Evolutionary conservation across 495 filamentous ascomycete species (phyloP).

Genomic region (Penicillium lividum): DNA sequence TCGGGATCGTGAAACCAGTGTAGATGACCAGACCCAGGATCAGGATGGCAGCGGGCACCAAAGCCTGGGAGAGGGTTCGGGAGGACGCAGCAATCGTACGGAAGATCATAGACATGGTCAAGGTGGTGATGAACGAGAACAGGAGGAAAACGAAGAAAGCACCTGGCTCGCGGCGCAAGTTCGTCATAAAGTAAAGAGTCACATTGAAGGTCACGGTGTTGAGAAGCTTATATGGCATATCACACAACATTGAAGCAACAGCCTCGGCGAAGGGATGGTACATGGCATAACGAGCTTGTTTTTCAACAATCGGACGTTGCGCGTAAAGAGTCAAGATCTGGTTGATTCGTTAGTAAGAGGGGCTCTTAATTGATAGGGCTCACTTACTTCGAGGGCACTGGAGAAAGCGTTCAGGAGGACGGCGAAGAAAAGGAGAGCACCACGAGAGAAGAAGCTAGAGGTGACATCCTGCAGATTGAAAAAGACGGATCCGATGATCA

Average conservation of each 20-base stretch:
- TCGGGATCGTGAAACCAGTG: slow-evolving; percentile 55
- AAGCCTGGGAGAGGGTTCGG: slow-evolving; percentile 53
- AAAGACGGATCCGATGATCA: slow-evolving; percentile 88
- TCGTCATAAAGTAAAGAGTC: slow-evolving; percentile 63
- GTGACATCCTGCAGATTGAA: slow-evolving; percentile 70
- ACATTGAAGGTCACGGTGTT: slow-evolving; percentile 57
- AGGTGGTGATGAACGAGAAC: slow-evolving; percentile 53
- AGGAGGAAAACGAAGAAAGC: slow-evolving; percentile 66
- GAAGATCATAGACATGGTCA: slow-evolving; percentile 64
- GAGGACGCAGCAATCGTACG: slow-evolving; percentile 53
- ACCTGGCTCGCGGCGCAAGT: slow-evolving; percentile 47
- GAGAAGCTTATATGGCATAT: slow-evolving; percentile 59
- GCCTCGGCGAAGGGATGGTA: slow-evolving; percentile 68
- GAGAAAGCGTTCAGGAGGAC: slow-evolving; percentile 88
- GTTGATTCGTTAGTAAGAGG: background rate
- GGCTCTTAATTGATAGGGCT: background rate
- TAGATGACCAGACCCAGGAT: slow-evolving; percentile 56
- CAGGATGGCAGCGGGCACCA: slow-evolving; percentile 53
- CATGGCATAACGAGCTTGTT: slow-evolving; percentile 66
- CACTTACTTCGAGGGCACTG: slow-evolving; percentile 69
- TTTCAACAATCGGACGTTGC: slow-evolving; percentile 68
- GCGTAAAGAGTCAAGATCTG: slow-evolving; percentile 62
- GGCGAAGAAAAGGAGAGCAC: slow-evolving; percentile 89
- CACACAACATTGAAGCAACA: slow-evolving; percentile 60
- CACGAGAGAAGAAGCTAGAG: slow-evolving; percentile 76